Evolutionary conservation across 345 rosid genomes (phyloP), one percentile per base, ranked within the genome.

Genomic region (Excoecaria cochinchinensis): DNA sequence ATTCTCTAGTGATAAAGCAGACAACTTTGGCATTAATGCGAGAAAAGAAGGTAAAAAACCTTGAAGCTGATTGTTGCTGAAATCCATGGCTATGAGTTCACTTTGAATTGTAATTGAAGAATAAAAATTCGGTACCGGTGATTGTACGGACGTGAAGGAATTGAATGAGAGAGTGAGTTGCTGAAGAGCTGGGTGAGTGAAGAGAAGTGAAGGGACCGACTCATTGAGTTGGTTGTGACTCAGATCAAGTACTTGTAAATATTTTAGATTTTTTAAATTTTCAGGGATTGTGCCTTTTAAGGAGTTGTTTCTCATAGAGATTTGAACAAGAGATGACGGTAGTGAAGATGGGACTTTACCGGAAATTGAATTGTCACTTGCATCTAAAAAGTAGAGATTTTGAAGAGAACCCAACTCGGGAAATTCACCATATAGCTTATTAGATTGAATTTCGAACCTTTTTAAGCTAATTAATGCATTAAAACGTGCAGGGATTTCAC

Each of bases 91-190:
- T 10, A 92, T 86, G 24, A 90, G 86, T 78, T 87, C 86, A 80
- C 90, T 90, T 44, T 79, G 77, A 22, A 78, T 66, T 0, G 81
- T 16, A 40, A 44, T 14, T 9, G 25, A 10, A 7, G 58, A 60
- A 9, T 55, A 7, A 6, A 12, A 62, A 40, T 3, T 15, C 4
- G 48, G 60, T 4, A 53, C 6, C 38, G 93, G 97, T 5, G 90
- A 59, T 4, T 89, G 84, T 39, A 94, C 72, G 69, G 95, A 85
- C 0, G 85, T 80, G 83, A 94, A 86, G 57, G 71, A 75, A 79
- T 94, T 91, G 86, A 69, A 81, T n/a, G 97, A 94, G 93, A n/a
- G n/a, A 22, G 87, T 88, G 59, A 92, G 91, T 64, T 94, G 98
- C 53, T 94, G 92, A 14, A 94, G 91, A 31, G 97, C 84, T 12